Conservation (phyloP, 73 alveolate genomes). For the Symbiodinium pilosum region DNA sequence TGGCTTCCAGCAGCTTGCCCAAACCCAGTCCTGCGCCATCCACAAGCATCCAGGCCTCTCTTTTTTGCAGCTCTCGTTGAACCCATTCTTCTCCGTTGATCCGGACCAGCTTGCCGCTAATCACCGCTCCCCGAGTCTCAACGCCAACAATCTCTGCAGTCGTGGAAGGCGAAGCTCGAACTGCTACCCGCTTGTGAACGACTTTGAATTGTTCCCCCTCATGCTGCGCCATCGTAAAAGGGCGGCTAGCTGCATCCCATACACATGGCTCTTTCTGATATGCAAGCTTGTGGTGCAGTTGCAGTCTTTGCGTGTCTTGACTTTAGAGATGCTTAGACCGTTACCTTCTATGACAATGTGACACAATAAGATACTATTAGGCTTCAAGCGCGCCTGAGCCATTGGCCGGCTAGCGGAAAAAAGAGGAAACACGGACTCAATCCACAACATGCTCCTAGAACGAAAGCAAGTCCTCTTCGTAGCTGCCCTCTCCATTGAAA, state of each 20-base stretch:
- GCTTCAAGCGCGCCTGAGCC: no score
- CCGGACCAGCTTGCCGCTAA: constrained; percentile 18
- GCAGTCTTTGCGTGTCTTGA: no score
- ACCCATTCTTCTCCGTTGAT: constrained; percentile 32
- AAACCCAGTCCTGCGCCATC: constrained; percentile 57
- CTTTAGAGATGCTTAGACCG: no score
- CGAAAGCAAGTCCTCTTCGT: constrained; percentile 41
- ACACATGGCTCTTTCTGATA: no score
- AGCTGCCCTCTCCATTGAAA: not conserved
- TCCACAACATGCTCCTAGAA: no score
- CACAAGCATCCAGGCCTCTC: constrained; percentile 48
- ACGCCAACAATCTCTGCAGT: constrained; percentile 67
- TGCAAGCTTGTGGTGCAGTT: no score
- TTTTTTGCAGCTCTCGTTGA: constrained; percentile 6
- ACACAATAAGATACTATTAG: no score
- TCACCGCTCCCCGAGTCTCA: constrained; percentile 38
- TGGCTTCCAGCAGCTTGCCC: constrained; percentile 39
- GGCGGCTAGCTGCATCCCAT: no score
- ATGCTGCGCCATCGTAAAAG: constrained; percentile 16
- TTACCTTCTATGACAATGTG: no score
- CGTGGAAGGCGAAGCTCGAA: constrained; percentile 36
- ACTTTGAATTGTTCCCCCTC: constrained; percentile 19
- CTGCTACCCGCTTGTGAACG: constrained; percentile 72
- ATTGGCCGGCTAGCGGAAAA: no score
- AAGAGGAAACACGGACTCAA: no score